Conservation (phyloP, 1,284 basidiomycete genomes). For the Marasmius tenuissimus region DNA sequence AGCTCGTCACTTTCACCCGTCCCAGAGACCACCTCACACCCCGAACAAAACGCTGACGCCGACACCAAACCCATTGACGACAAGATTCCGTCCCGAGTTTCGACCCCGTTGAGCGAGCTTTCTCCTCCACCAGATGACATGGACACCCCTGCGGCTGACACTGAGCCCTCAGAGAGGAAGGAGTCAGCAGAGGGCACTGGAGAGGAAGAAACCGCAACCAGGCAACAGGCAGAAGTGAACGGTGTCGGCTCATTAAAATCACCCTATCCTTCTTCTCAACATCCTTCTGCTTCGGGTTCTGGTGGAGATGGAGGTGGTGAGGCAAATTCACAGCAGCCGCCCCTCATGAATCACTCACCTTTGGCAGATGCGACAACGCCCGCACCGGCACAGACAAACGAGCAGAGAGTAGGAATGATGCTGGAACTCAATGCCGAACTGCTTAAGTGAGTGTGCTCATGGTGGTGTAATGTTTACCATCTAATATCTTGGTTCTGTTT, state of each 20-base stretch:
- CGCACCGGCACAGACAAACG: constrained; percentile 20
- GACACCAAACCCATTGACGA: constrained; percentile 20
- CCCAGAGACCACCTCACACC: constrained; percentile 36
- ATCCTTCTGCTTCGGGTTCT: background rate
- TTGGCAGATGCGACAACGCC: constrained; percentile 13
- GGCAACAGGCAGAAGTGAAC: background rate
- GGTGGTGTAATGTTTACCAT: constrained; percentile 5
- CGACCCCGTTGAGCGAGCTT: constrained; percentile 70
- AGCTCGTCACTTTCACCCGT: constrained; percentile 56
- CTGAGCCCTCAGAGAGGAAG: constrained; percentile 23
- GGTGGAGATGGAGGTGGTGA: background rate
- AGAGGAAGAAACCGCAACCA: constrained; percentile 17
- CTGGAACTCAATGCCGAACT: constrained; percentile 67
- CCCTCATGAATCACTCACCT: background rate
- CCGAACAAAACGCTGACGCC: constrained; percentile 18
- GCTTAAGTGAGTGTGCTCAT: constrained; percentile 48
- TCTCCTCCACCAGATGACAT: constrained; percentile 57
- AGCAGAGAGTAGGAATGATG: constrained; percentile 54
- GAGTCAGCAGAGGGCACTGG: constrained; percentile 24
- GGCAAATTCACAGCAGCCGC: constrained; percentile 1
- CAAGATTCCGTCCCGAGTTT: constrained; percentile 43
- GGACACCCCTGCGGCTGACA: constrained; percentile 28
- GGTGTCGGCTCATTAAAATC: background rate
- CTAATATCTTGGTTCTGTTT: constrained; percentile 8
- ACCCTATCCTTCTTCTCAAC: constrained; percentile 2